These are phyloP conservation scores for Ophiostoma himal-ulmi DNA, from an alignment of 2,329 filamentous ascomycete species.

Conservation along the genomic window DNA sequence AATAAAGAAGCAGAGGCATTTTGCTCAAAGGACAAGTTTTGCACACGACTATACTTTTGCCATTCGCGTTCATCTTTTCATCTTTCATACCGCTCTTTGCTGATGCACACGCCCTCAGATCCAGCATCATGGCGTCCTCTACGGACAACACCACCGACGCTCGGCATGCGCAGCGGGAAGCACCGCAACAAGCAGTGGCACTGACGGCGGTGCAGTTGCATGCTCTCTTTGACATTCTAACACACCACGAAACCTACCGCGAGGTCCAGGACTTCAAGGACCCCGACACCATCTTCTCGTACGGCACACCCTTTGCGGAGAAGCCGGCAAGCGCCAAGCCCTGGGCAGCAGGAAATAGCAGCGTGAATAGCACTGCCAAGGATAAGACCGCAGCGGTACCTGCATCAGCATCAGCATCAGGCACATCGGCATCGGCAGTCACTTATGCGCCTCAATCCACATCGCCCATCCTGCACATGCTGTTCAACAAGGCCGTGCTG, in stretches of 20 bases:
- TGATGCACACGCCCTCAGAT: background rate
- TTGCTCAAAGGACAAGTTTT: background rate
- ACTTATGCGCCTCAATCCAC: conserved; percentile 38
- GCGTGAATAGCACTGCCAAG: conserved; percentile 11
- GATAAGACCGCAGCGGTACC: background rate
- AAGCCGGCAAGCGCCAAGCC: conserved; percentile 20
- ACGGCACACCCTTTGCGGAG: conserved; percentile 62
- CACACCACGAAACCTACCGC: conserved; percentile 54
- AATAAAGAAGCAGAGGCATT: background rate
- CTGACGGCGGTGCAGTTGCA: conserved; percentile 39
- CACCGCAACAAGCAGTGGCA: background rate
- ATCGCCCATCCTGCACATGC: conserved; percentile 61
- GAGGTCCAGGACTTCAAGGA: conserved; percentile 69
- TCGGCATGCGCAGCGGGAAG: background rate
- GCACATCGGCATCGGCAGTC: background rate
- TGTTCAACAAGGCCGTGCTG: conserved; percentile 60
- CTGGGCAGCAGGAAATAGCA: background rate
- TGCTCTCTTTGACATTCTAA: conserved; percentile 55
- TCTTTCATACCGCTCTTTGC: background rate
- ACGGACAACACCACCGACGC: background rate
- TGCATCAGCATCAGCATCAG: background rate
- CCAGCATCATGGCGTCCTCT: background rate
- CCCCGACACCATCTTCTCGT: conserved; percentile 56
- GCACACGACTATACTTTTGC: background rate
- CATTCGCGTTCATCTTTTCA: background rate